Base-by-base conservation (phyloP, 148 eudicot genomes). In the Vaccinium vitisidaea region DNA sequence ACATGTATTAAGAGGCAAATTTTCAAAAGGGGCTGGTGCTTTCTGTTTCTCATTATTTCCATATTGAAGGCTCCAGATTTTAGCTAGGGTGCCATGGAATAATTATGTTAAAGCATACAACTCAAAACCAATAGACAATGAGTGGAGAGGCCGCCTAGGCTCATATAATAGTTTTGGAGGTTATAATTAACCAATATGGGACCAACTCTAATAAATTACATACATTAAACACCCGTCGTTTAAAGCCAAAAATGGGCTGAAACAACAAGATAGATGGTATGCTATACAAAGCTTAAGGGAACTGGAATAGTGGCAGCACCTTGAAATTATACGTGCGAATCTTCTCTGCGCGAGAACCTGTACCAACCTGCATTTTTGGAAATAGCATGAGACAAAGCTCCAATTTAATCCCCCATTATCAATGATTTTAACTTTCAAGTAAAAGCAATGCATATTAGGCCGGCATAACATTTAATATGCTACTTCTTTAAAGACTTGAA, bases 281-380 rank as follows among this genome's bases (percentile, higher is more conserved):
- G 52, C 71, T 56, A 59, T 80, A 59, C n/a, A 58, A 58, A 80
- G 79, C 78, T 19, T 27, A 76, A 80, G 79, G 79, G 61, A 61
- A n/a, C 53, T 30, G 61, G 58, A 86, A 80, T 55, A 80, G 58
- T 65, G 53, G 69, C 6, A 78, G 27, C 85, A 97, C 99, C 98
- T 95, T 97, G 87, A 84, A 97, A 87, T 95, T 97, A 88, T 95
- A 97, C 30, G 99, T 95, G 83, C 99, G 92, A 77, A 97, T 97
- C 92, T 97, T 97, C 83, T 97, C 99, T 10, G 99, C 80, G 81
- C 98, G 98, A 80, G 99, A 91, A 86, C 99, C 99, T 58, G 98
- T 93, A 81, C 99, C 99, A 85, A 97, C 95, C 99, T 97, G 92
- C 54, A 95, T 85, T 84, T 55, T 32, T 36, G n/a, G 79, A 85